Conservation (phyloP, 768 basidiomycete species). For the Crassisporium funariophilum region DNA sequence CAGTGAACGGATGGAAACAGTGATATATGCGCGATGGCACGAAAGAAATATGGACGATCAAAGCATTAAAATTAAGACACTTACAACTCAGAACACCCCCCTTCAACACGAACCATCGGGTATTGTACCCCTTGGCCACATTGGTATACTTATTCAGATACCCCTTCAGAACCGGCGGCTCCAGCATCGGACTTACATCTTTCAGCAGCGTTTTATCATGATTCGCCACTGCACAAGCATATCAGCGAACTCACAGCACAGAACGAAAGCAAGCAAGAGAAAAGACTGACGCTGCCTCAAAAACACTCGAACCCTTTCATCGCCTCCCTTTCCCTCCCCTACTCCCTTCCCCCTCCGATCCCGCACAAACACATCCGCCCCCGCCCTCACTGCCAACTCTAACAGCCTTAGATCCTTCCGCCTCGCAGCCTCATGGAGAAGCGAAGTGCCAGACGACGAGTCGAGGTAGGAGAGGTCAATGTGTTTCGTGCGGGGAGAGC, state of each 20-base stretch:
- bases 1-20: too few species aligned
- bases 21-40: too few species aligned
- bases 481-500: slow-evolving; percentile 66
- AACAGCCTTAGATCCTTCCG: slow-evolving; percentile 80
- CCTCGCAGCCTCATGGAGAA: slow-evolving; percentile 86
- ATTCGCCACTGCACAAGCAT: slow-evolving; percentile 60
- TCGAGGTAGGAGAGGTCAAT: slow-evolving; percentile 84
- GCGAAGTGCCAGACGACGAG: slow-evolving; percentile 69
- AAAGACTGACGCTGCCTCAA: slow-evolving; percentile 73
- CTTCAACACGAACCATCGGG: slow-evolving; percentile 91
- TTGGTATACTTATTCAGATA: slow-evolving; percentile 93
- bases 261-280: neutral
- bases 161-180: slow-evolving; percentile 68
- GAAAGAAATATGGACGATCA: neutral
- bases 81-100: slow-evolving; percentile 83
- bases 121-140: slow-evolving; percentile 86
- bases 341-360: slow-evolving; percentile 73
- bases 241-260: slow-evolving; percentile 2
- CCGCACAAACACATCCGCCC: slow-evolving; percentile 87
- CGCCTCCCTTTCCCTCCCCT: slow-evolving; percentile 70
- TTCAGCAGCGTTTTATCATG: slow-evolving; percentile 74
- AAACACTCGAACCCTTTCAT: slow-evolving; percentile 81
- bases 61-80: slow-evolving; percentile 37
- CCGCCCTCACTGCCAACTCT: slow-evolving; percentile 81
- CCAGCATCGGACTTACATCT: slow-evolving; percentile 38